These are phyloP conservation scores for Globisporangium canariense DNA, from an alignment of 352 stramenopile species.

Conservation along the genomic window DNA sequence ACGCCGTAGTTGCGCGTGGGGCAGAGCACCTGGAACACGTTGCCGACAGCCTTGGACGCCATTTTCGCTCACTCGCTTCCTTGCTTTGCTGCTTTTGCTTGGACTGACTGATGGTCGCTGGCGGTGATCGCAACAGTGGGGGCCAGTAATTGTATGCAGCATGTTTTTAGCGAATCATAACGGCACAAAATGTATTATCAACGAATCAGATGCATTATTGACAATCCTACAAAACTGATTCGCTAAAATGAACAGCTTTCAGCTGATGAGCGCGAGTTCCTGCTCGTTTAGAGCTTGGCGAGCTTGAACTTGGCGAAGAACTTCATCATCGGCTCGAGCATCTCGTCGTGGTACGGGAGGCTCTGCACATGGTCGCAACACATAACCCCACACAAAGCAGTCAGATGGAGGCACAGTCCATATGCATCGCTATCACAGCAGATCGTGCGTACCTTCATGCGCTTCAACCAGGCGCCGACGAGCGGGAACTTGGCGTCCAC, in stretches of 20 bases:
- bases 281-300: conserved; percentile 33
- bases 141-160: background rate
- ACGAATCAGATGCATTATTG: conserved; percentile 5
- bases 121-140: background rate
- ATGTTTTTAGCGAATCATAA: conserved; percentile 18
- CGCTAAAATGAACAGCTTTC: conserved; percentile 15
- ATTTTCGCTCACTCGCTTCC: conserved; percentile 15
- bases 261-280: background rate
- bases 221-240: conserved; percentile 8
- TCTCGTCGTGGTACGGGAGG: conserved; percentile 60
- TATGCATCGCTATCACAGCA: background rate
- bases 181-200: conserved; percentile 12
- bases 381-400: background rate
- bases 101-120: conserved; percentile 2
- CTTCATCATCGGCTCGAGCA: conserved; percentile 59
- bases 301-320: conserved; percentile 75
- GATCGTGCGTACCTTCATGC: conserved; percentile 54
- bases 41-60: conserved; percentile 45
- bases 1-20: conserved; percentile 68
- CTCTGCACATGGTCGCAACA: conserved; percentile 19
- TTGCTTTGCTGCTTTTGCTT: background rate
- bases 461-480: conserved; percentile 52
- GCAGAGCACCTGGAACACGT: conserved; percentile 75
- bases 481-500: conserved; percentile 52
- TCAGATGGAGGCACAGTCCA: background rate